A percentile compares a stretch with the other conserved stretches of the same genome.
Evolutionary conservation across 202 grass and related monocot genomes (phyloP).

Genomic region (Dendrocalamus latiflorus): DNA sequence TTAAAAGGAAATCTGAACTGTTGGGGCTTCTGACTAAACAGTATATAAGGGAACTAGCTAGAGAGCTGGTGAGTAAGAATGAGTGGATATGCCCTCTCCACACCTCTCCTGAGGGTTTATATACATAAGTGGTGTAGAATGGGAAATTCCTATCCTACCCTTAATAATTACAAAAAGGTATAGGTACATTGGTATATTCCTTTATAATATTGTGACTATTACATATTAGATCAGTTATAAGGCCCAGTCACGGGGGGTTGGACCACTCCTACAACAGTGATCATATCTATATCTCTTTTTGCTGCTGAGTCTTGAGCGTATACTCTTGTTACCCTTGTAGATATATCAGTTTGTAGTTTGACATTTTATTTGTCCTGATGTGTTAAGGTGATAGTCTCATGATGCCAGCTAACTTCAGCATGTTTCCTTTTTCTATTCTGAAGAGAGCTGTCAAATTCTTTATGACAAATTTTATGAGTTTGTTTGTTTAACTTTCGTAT

Average conservation of each 20-base stretch:
- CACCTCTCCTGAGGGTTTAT: too few species aligned
- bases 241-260: too few species aligned
- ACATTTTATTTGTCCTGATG: slow-evolving; percentile 5
- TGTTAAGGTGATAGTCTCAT: neutral
- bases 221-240: too few species aligned
- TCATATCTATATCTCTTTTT: neutral
- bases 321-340: neutral
- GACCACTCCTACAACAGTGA: neutral
- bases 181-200: too few species aligned
- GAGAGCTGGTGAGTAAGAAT: too few species aligned
- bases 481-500: neutral
- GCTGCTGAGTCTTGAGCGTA: neutral
- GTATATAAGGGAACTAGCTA: too few species aligned
- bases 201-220: too few species aligned
- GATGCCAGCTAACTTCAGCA: slow-evolving; percentile 10
- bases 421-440: neutral
- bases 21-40: too few species aligned
- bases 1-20: neutral
- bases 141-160: too few species aligned
- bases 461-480: neutral
- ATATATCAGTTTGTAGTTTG: neutral
- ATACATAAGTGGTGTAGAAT: too few species aligned
- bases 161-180: too few species aligned
- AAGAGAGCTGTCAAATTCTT: neutral
- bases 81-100: too few species aligned